A percentile compares a stretch with the other conserved stretches of the same genome.
Conservation (phyloP, 495 filamentous ascomycete species). For the Aspergillus leporis region DNA sequence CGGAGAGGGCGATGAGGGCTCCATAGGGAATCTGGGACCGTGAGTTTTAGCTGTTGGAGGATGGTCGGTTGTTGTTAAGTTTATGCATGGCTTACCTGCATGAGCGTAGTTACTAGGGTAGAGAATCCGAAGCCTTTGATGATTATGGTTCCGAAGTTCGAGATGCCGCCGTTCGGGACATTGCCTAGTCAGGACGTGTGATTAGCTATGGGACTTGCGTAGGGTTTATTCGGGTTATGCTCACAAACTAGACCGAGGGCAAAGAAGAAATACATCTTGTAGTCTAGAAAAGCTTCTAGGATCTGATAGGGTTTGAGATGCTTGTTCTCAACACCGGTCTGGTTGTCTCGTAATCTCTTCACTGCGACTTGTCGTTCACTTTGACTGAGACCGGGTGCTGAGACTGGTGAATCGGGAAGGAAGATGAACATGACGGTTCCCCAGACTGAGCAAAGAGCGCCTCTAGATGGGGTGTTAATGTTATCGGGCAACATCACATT, state of each 20-base stretch:
- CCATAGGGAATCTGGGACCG: slow-evolving; percentile 59
- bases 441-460: slow-evolving; percentile 56
- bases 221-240: not conserved
- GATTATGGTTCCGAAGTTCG: slow-evolving; percentile 62
- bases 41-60: not conserved
- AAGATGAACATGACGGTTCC: slow-evolving; percentile 58
- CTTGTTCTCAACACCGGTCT: slow-evolving; percentile 68
- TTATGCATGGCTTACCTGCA: slow-evolving; percentile 34
- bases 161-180: slow-evolving; percentile 52
- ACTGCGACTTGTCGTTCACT: slow-evolving; percentile 59
- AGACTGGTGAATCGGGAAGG: slow-evolving; percentile 65
- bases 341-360: slow-evolving; percentile 58
- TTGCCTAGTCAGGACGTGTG: slow-evolving; percentile 29
- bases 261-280: slow-evolving; percentile 65
- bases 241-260: slow-evolving; percentile 51
- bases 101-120: slow-evolving; percentile 48
- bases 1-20: slow-evolving; percentile 55
- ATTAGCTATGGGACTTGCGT: not conserved
- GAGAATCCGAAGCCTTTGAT: slow-evolving; percentile 64
- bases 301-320: slow-evolving; percentile 60
- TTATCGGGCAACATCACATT: slow-evolving; percentile 6
- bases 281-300: slow-evolving; percentile 56
- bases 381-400: slow-evolving; percentile 56
- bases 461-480: slow-evolving; percentile 29
- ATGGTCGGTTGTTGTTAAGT: not conserved